Base-by-base conservation (phyloP, 2,329 filamentous ascomycete genomes). In the Aspergillus awamori region DNA sequence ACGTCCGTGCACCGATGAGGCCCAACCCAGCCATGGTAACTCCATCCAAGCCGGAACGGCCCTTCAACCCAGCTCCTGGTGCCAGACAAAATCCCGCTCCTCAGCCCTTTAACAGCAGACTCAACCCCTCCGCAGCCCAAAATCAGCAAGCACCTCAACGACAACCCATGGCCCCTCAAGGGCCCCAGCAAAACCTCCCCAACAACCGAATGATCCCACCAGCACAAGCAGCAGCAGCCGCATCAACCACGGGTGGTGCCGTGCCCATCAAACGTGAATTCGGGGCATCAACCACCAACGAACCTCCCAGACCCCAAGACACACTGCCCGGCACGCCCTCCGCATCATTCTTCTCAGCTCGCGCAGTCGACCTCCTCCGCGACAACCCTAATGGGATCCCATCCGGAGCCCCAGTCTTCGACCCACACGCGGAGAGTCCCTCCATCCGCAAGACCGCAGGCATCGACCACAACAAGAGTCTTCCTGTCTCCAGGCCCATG, bases 391-490 rank as follows among this genome's bases (percentile, higher is more conserved):
- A 80, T 64, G 74, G 67, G 51, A 78, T 73, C 8, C 77, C 79
- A 36, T 71, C 76, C 3, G 74, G 81, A 4, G 74, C 78, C 4
- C 80, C 86, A 11, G 80, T 83, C 24, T 94, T 93, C 74, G 89
- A 93, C 68, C 90, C 89, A 2, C 87, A 87, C 60, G 83, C 87
- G 5, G 89, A 93, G 69, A 92, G 89, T 63, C 93, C 93, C 0
- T 95, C 93, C 0, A 93, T 97, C 71, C 87, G 92, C 63, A 93
- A 94, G 73, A 97, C 94, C 0, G 90, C 90, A 0, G 93, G 93
- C 2, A 85, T 97, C 41, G 92, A 97, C 70, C 92, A 96, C 71
- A 87, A 80, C 22, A 89, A 86, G 55, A 93, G 90, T 4, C 88
- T 89, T 56, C 92, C 93, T 0, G 79, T 97, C 2, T 84, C 83